A percentile compares a stretch with the other conserved stretches of the same genome.
These are phyloP conservation scores for Phlegmacium glaucopus DNA, from an alignment of 768 basidiomycete genomes.

Conservation along the genomic window DNA sequence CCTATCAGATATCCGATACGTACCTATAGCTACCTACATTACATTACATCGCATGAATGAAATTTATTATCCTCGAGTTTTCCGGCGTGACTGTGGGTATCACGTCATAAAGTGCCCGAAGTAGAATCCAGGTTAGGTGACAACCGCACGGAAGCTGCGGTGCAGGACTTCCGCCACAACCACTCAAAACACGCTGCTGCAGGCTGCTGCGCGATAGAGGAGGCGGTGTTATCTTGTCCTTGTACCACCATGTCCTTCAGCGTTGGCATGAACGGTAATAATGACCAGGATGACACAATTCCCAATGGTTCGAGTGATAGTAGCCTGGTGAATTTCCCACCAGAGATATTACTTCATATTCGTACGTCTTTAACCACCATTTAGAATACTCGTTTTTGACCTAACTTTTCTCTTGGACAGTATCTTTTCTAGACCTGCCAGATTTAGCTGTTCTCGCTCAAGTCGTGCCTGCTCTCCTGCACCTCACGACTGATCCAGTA, in stretches of 20 bases:
- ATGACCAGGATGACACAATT: not conserved
- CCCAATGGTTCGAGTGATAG: not conserved
- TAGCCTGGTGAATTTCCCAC: constrained; percentile 40
- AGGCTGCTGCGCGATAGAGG: constrained; percentile 1
- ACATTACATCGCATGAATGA: not conserved
- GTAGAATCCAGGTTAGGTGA: not conserved
- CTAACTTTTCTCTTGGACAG: constrained; percentile 27
- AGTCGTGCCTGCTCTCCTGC: constrained; percentile 43
- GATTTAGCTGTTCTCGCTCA: constrained; percentile 56
- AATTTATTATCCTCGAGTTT: not conserved
- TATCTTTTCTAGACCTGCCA: constrained; percentile 71
- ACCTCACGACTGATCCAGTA: constrained; percentile 57
- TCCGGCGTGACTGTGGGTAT: not conserved
- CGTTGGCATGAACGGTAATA: not conserved
- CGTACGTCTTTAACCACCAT: constrained; percentile 32
- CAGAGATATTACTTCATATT: constrained; percentile 58
- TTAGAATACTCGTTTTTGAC: not conserved
- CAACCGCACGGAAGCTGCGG: not conserved
- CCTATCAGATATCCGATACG: too few species aligned
- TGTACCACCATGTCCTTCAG: not conserved
- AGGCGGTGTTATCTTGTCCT: not conserved
- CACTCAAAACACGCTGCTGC: constrained; percentile 2
- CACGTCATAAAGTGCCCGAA: not conserved
- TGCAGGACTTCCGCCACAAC: constrained; percentile 1
- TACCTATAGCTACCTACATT: too few species aligned